Percentiles rank a stretch among this genome's conserved stretches.
These are phyloP conservation scores for Fomitopsis schrenkii DNA, from an alignment of 1,284 basidiomycete genomes.

Conservation along the genomic window DNA sequence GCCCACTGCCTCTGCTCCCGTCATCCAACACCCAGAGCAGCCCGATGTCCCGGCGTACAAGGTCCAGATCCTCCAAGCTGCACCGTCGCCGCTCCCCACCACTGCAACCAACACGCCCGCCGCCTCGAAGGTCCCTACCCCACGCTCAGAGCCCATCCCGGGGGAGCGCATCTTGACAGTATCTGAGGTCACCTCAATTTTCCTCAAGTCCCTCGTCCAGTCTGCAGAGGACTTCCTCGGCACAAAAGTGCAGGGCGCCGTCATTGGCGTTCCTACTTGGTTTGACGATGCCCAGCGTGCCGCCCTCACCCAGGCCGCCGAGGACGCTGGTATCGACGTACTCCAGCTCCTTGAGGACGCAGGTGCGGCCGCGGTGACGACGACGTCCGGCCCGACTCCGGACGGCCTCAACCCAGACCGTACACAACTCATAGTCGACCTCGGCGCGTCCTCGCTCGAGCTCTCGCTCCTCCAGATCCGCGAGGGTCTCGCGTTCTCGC, in stretches of 20 bases:
- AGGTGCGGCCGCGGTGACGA: constrained; percentile 67
- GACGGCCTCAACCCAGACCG: constrained; percentile 47
- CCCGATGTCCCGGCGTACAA: constrained; percentile 82
- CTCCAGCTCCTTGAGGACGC: constrained; percentile 85
- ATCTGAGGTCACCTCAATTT: constrained; percentile 83
- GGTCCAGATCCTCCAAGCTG: constrained; percentile 77
- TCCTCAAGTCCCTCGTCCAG: constrained; percentile 80
- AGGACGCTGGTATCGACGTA: constrained; percentile 81
- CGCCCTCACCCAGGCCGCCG: constrained; percentile 72
- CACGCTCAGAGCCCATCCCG: constrained; percentile 75
- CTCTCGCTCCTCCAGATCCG: constrained; percentile 63
- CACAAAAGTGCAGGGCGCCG: constrained; percentile 75
- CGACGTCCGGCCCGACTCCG: constrained; percentile 44
- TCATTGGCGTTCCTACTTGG: constrained; percentile 80
- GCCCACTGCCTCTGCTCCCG: constrained; percentile 52
- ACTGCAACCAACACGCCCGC: constrained; percentile 59
- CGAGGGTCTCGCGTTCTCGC: constrained; percentile 58
- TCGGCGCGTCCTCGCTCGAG: constrained; percentile 63
- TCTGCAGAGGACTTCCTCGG: constrained; percentile 95
- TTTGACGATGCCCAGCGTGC: constrained; percentile 70
- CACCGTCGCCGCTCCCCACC: constrained; percentile 54
- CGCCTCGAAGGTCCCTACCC: constrained; percentile 68
- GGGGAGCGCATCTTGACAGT: constrained; percentile 78
- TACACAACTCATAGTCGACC: constrained; percentile 69
- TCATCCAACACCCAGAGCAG: constrained; percentile 73